Evolutionary conservation across 257 asterid species (phyloP), one percentile per base, ranked within the genome.

Genomic region (Solanum etuberosum): DNA sequence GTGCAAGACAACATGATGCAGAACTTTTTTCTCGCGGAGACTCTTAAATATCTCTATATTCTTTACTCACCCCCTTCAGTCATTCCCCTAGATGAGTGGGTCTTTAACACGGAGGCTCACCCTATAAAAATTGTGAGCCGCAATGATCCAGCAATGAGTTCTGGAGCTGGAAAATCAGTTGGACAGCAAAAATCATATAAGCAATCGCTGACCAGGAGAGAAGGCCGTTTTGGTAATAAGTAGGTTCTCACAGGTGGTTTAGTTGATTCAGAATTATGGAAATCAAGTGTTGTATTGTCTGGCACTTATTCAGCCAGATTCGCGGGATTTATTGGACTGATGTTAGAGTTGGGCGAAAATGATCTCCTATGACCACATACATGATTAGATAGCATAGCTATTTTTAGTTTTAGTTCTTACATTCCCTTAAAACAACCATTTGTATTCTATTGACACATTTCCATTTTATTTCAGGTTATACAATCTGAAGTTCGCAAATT

Each of bases 1-100:
- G 96, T 94, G 21, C 95, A 95, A 90, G 99, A 97, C 94, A 92
- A 97, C 93, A 95, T 94, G 99, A 96, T 95, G 99, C 99, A 97
- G 83, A 97, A 99, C 93, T 97, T 97, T 90, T 97, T 97, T 59
- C 95, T 97, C 6, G 98, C 99, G 1, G 99, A 97, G 94, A 97
- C 99, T 1, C 93, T 97, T 57, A 97, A 97, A 87, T 97, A 97
- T 89, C 92, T 97, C n/a, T n/a, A n/a, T n/a, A n/a, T n/a, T n/a
- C 96, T 97, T 29, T 97, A 95, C 89, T 97, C 98, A 78, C 99
- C 99, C n/a, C 76, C 98, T 83, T 93, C 99, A 2, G 96, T 96
- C 67, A 95, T 97, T 48, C 89, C 99, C 32, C 94, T 97, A 46
- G 98, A 97, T 35, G 98, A 95, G 89, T 96, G 99, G 99, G 99